A percentile compares a stretch with the other conserved stretches of the same genome.
Evolutionary conservation across 2,329 filamentous ascomycete genomes (phyloP).

Genomic region (Pezicula neosporulosa): DNA sequence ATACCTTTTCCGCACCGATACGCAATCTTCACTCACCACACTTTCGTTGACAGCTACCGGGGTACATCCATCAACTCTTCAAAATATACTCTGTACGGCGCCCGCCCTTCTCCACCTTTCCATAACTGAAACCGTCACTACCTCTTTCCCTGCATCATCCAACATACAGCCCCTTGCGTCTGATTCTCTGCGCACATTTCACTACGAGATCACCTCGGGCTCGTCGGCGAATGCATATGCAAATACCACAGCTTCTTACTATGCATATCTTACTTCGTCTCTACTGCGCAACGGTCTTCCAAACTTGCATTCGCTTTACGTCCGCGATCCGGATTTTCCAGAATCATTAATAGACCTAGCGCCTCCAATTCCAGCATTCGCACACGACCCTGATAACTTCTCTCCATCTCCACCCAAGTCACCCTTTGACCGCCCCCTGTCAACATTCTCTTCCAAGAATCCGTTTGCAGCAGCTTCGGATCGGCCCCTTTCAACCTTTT

Average conservation of each 20-base stretch:
- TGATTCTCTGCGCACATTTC: constrained; percentile 64
- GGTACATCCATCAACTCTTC: constrained; percentile 46
- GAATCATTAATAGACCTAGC: constrained; percentile 69
- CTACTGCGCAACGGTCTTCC: constrained; percentile 75
- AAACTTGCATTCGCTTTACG: constrained; percentile 72
- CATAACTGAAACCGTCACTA: constrained; percentile 51
- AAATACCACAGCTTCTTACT: constrained; percentile 61
- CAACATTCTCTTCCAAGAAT: constrained; percentile 6
- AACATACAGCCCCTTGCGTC: constrained; percentile 63
- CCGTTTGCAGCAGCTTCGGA: constrained; percentile 6
- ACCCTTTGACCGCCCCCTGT: constrained; percentile 12
- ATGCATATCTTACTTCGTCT: constrained; percentile 81
- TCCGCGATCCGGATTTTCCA: constrained; percentile 79
- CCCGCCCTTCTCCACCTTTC: constrained; percentile 42
- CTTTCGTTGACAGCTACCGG: constrained; percentile 72
- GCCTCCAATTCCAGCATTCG: constrained; percentile 56
- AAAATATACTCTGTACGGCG: constrained; percentile 37
- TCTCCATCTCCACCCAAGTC: neutral
- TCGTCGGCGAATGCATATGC: constrained; percentile 54
- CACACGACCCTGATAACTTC: constrained; percentile 27
- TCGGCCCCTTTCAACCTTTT: constrained; percentile 16
- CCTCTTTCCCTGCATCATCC: constrained; percentile 51
- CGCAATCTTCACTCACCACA: constrained; percentile 57
- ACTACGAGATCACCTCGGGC: constrained; percentile 75
- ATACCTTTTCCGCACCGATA: constrained; percentile 62